Evolutionary conservation across 2,329 filamentous ascomycete species (phyloP).

Genomic region (Cercospora sojina): DNA sequence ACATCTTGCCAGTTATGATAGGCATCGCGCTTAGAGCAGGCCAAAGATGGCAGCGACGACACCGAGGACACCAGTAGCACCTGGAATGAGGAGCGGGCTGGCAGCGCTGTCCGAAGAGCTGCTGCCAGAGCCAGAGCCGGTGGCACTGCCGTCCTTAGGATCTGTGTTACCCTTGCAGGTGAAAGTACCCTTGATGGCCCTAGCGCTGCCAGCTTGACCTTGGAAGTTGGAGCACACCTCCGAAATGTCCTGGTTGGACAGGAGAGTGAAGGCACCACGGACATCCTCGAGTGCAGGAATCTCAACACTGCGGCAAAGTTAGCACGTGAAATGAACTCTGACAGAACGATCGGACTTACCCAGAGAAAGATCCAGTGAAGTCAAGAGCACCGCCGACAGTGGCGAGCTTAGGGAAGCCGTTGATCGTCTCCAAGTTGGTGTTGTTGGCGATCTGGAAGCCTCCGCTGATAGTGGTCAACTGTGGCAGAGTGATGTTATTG

Average conservation of each 20-base stretch:
- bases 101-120: slow-evolving; percentile 40
- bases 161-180: slow-evolving; percentile 42
- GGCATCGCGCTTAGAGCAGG: slow-evolving; percentile 42
- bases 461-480: slow-evolving; percentile 68
- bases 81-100: slow-evolving; percentile 43
- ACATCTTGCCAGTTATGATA: slow-evolving; percentile 17
- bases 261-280: slow-evolving; percentile 53
- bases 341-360: slow-evolving; percentile 57
- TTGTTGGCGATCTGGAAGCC: slow-evolving; percentile 90
- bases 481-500: slow-evolving; percentile 73
- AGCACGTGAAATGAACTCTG: slow-evolving; percentile 26
- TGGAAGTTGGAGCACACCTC: slow-evolving; percentile 45
- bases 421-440: slow-evolving; percentile 65
- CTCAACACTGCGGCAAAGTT: slow-evolving; percentile 57
- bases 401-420: slow-evolving; percentile 66
- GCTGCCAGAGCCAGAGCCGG: slow-evolving; percentile 30
- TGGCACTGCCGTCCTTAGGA: slow-evolving; percentile 39
- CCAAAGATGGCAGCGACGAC: slow-evolving; percentile 50
- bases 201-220: slow-evolving; percentile 40
- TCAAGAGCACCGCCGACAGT: slow-evolving; percentile 77
- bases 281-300: slow-evolving; percentile 58
- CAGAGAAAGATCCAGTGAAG: slow-evolving; percentile 78
- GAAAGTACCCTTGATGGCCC: slow-evolving; percentile 47
- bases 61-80: slow-evolving; percentile 47
- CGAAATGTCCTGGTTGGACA: slow-evolving; percentile 46